Evolutionary conservation across 176 grass and related monocot genomes (phyloP), one percentile per base, ranked within the genome.

Genomic region (Avena atlantica): DNA sequence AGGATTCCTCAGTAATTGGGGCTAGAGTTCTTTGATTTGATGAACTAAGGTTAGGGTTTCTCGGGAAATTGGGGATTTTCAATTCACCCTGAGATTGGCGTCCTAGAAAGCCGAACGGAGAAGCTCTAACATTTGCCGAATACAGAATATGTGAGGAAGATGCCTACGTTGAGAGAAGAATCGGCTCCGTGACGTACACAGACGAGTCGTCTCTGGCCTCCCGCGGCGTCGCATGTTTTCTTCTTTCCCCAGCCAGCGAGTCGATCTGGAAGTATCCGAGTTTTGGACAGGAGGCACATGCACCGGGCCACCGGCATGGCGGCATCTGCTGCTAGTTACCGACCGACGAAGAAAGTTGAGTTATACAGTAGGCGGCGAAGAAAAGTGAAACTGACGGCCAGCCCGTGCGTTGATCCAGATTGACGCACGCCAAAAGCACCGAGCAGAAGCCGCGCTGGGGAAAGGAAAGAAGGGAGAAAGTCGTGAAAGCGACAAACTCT

Each of bases 231-330:
- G 14, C 52, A 55, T 53, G 14, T 14, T 16, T 15, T 53, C 51
- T 15, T 53, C 51, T 55, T 16, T 55, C 49, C 8, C 5, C 57
- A 2, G 58, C 58, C 58, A 60, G 58, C 58, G 2, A n/a, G 24
- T 82, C 19, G 65, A 55, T 82, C 80, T 3, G 63, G 80, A 53
- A 15, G 31, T 34, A 60, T 61, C 76, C 12, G 21, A 78, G 9
- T 78, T 31, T 8, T 16, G 19, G 5, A 47, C 56, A 6, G 9
- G 13, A 15, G 3, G 7, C 37, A 56, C 12, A 6, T 6, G 16
- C 58, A 21, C 20, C 40, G 40, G 40, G 40, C 40, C 40, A 42
- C 40, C 40, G 40, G 20, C 6, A 50, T 15, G n/a, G 13, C 70
- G 2, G 42, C 19, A 23, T 15, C 44, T 49, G 2, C 4, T 2